Percentiles rank a stretch among this genome's conserved stretches.
Evolutionary conservation across 768 basidiomycete genomes (phyloP).

Genomic region (Boletus fagicola): DNA sequence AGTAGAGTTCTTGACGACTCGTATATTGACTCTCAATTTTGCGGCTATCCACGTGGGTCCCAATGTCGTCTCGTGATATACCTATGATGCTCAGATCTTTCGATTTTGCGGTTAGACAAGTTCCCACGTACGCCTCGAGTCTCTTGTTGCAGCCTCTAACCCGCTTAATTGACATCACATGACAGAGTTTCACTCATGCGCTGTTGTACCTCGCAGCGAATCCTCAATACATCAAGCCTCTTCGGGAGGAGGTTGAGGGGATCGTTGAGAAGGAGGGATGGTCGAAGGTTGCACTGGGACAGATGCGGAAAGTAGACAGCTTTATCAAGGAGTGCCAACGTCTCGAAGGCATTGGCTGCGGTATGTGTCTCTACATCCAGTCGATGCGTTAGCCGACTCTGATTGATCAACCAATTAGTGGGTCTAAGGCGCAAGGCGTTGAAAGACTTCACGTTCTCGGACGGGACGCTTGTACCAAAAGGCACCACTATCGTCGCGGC

Average conservation of each 20-base stretch:
- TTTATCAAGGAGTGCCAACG: slow-evolving; percentile 27
- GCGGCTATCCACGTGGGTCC: background rate
- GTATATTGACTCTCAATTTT: background rate
- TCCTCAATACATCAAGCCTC: slow-evolving; percentile 32
- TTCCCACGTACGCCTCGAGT: background rate
- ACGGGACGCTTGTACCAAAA: slow-evolving; percentile 38
- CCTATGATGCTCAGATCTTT: background rate
- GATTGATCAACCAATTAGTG: slow-evolving; percentile 13
- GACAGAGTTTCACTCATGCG: slow-evolving; percentile 16
- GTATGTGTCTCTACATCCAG: slow-evolving; percentile 20
- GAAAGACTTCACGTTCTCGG: slow-evolving; percentile 36
- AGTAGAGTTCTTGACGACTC: background rate
- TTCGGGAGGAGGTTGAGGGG: slow-evolving; percentile 28
- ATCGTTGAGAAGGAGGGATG: slow-evolving; percentile 6
- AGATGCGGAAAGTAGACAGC: slow-evolving; percentile 39
- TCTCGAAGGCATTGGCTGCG: slow-evolving; percentile 8
- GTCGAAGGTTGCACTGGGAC: slow-evolving; percentile 15
- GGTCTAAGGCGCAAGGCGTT: slow-evolving; percentile 33
- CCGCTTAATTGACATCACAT: slow-evolving; percentile 13
- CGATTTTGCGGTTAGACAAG: background rate
- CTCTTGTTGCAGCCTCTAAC: background rate
- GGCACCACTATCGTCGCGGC: slow-evolving; percentile 30
- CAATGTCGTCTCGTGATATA: background rate
- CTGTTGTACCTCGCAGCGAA: slow-evolving; percentile 37
- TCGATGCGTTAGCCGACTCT: background rate